Conservation (phyloP, 1,139 yeast genomes). For the Wickerhamomyces sp. region DNA sequence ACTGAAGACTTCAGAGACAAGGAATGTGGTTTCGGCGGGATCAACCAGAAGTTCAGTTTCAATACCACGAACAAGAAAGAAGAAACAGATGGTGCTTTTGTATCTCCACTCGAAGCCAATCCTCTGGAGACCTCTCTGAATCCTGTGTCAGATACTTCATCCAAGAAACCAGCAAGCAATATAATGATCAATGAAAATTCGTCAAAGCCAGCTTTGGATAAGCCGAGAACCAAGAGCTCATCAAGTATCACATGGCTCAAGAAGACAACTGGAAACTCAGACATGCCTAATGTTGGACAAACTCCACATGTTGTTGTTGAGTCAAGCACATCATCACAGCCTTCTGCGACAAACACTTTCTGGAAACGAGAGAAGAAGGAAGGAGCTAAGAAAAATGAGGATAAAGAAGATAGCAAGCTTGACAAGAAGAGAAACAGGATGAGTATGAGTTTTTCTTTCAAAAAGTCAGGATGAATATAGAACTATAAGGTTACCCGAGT, state of each 20-base stretch:
- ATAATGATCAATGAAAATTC: neutral
- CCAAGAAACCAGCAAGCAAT: neutral
- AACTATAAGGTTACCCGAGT: no score
- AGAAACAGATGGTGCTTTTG: neutral
- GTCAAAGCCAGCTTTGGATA: neutral
- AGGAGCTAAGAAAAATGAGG: neutral
- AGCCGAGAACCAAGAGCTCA: neutral
- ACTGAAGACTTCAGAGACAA: slow-evolving; percentile 1
- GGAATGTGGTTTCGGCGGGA: neutral
- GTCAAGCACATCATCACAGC: neutral
- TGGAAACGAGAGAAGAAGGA: slow-evolving; percentile 9
- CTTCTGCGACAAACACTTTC: slow-evolving; percentile 1
- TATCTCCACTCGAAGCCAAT: neutral
- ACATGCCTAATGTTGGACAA: neutral
- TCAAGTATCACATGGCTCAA: neutral
- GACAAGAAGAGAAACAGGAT: slow-evolving; percentile 17
- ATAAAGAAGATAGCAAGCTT: slow-evolving; percentile 4
- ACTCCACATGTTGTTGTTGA: no score
- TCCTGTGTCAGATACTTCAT: neutral
- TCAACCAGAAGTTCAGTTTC: neutral
- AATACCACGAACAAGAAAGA: neutral
- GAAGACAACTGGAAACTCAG: neutral
- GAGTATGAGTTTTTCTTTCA: slow-evolving; percentile 19
- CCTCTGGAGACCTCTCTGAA: neutral
- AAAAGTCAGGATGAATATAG: slow-evolving; percentile 3